phyloP scores from a whole-genome alignment of 2,329 filamentous ascomycete species.

The Cytospora paraplurivora region DNA sequence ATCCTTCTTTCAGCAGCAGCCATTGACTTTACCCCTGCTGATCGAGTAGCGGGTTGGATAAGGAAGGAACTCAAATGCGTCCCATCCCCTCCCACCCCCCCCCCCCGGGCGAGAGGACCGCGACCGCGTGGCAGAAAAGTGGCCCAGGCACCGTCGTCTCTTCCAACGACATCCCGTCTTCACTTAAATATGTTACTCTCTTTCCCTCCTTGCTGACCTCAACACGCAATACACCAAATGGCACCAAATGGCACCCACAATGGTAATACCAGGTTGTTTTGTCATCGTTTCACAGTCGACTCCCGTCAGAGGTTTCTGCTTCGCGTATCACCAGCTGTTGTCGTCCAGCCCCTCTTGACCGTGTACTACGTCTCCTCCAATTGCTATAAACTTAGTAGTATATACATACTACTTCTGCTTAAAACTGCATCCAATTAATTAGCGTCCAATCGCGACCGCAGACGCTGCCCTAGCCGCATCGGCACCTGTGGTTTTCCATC shows the following conservation, averaged over 20 bases:
- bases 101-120: background rate
- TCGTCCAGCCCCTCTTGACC: background rate
- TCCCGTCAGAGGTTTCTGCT: background rate
- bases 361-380: background rate
- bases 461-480: conserved; percentile 11
- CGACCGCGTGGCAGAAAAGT: conserved; percentile 4
- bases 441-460: conserved; percentile 17
- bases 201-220: background rate
- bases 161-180: background rate
- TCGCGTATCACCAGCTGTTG: background rate
- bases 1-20: no score
- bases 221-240: background rate
- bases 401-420: conserved; percentile 8
- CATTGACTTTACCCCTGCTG: no score
- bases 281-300: background rate
- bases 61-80: background rate
- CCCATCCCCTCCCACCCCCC: no score
- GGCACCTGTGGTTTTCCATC: conserved; percentile 20
- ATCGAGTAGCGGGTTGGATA: background rate
- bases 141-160: background rate
- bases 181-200: background rate
- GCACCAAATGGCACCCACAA: background rate
- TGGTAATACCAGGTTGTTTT: background rate
- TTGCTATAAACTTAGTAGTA: background rate
- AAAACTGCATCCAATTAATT: conserved; percentile 21